These are phyloP conservation scores for Heterobasidion occidentale DNA, from an alignment of 1,284 basidiomycete species.

Conservation along the genomic window DNA sequence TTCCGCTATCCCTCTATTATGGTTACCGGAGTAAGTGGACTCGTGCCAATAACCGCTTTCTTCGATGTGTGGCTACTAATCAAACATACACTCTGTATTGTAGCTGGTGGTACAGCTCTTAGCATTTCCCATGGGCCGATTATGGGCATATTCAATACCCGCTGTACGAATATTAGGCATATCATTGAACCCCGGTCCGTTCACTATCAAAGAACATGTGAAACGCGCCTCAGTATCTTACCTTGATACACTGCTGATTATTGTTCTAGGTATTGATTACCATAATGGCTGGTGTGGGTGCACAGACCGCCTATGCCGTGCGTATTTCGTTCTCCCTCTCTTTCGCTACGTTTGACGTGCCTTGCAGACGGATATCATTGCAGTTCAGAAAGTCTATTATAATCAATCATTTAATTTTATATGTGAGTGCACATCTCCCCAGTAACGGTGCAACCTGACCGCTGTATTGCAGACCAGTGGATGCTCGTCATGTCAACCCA, in stretches of 20 bases:
- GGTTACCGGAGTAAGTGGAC: constrained; percentile 12
- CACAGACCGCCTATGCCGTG: constrained; percentile 50
- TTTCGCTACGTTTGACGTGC: constrained; percentile 5
- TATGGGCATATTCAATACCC: constrained; percentile 44
- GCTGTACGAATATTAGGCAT: constrained; percentile 42
- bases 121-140: constrained; percentile 45
- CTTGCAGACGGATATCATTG: constrained; percentile 57
- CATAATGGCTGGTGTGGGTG: constrained; percentile 74
- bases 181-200: constrained; percentile 62
- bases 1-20: constrained; percentile 54
- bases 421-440: constrained; percentile 33
- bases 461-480: constrained; percentile 48
- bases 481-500: constrained; percentile 74
- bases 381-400: constrained; percentile 67
- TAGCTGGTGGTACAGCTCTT: constrained; percentile 46
- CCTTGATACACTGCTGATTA: not conserved
- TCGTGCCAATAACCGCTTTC: not conserved
- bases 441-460: not conserved
- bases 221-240: not conserved
- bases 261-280: constrained; percentile 33
- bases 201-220: constrained; percentile 65
- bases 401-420: constrained; percentile 50
- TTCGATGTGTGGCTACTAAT: not conserved
- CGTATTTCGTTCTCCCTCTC: constrained; percentile 3
- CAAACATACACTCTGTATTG: constrained; percentile 18